Evolutionary conservation across 1,139 yeast genomes (phyloP).

Genomic region (Kodamaea arcana): DNA sequence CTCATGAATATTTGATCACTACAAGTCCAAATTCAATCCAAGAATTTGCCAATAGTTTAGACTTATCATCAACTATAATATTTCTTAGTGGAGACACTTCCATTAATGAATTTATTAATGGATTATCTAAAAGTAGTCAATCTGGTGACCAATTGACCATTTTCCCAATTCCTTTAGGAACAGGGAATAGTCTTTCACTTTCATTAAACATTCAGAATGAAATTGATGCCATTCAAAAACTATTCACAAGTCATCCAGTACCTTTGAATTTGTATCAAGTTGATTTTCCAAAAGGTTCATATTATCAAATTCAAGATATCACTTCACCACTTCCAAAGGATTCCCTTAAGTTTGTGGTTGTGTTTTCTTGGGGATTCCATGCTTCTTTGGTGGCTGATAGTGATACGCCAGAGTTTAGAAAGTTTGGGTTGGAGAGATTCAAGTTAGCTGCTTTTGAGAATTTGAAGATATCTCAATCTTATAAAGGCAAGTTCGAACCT

Average conservation of each 20-base stretch:
- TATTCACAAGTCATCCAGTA: slow-evolving; percentile 27
- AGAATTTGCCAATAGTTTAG: slow-evolving; percentile 25
- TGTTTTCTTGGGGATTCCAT: slow-evolving; percentile 82
- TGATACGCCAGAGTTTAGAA: slow-evolving; percentile 63
- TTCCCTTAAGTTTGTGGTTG: slow-evolving; percentile 53
- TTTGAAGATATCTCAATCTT: slow-evolving; percentile 45
- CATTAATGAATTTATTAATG: slow-evolving; percentile 69
- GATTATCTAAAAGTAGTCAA: slow-evolving; percentile 20
- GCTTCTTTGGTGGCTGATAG: slow-evolving; percentile 80
- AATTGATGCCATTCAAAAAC: slow-evolving; percentile 37
- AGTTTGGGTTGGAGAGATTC: slow-evolving; percentile 64
- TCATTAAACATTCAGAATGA: slow-evolving; percentile 48
- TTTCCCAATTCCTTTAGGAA: slow-evolving; percentile 70
- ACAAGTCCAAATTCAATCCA: slow-evolving; percentile 26
- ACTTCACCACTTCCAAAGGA: slow-evolving; percentile 13
- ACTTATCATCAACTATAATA: slow-evolving; percentile 38
- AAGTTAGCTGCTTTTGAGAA: slow-evolving; percentile 61
- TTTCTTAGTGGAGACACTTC: slow-evolving; percentile 87
- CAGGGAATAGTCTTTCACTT: slow-evolving; percentile 78
- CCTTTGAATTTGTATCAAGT: slow-evolving; percentile 57
- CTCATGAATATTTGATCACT: slow-evolving; percentile 40
- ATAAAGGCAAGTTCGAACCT: slow-evolving; percentile 37
- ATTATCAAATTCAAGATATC: slow-evolving; percentile 21
- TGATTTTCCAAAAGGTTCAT: slow-evolving; percentile 47
- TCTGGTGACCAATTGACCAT: slow-evolving; percentile 24